A percentile compares a stretch with the other conserved stretches of the same genome.
These are phyloP conservation scores for Clitopilus hobsonii DNA, from an alignment of 768 basidiomycete genomes.

Conservation along the genomic window DNA sequence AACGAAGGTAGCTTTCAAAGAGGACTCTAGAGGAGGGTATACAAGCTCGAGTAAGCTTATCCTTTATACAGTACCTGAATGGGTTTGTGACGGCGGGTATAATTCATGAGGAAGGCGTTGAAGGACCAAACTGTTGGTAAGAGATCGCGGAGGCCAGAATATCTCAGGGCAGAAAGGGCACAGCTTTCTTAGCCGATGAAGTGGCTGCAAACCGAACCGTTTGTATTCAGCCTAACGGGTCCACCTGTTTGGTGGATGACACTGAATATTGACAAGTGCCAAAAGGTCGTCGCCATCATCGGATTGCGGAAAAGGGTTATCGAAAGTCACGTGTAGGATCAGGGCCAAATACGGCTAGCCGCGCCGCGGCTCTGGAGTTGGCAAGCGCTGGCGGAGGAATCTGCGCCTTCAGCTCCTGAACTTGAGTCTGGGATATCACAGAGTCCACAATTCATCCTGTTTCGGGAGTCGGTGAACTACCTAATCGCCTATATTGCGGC, in stretches of 20 bases:
- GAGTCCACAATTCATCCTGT: background rate
- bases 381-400: background rate
- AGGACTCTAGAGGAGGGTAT: background rate
- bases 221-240: background rate
- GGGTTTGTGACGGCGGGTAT: background rate
- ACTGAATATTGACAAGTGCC: background rate
- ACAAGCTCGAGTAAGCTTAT: background rate
- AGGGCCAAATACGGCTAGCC: background rate
- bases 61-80: background rate
- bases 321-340: background rate
- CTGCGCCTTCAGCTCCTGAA: background rate
- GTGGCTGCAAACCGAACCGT: background rate
- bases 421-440: background rate
- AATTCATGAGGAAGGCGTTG: too few relatives aligned
- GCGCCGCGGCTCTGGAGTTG: background rate
- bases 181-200: background rate
- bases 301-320: too few relatives aligned
- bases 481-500: background rate
- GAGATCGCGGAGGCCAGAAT: background rate
- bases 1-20: background rate
- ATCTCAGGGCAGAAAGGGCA: background rate
- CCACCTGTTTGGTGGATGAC: background rate
- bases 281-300: too few relatives aligned
- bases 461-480: background rate
- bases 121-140: background rate